Conservation (phyloP, 2,329 filamentous ascomycete species). For the Ophiostoma triangulosporum region DNA sequence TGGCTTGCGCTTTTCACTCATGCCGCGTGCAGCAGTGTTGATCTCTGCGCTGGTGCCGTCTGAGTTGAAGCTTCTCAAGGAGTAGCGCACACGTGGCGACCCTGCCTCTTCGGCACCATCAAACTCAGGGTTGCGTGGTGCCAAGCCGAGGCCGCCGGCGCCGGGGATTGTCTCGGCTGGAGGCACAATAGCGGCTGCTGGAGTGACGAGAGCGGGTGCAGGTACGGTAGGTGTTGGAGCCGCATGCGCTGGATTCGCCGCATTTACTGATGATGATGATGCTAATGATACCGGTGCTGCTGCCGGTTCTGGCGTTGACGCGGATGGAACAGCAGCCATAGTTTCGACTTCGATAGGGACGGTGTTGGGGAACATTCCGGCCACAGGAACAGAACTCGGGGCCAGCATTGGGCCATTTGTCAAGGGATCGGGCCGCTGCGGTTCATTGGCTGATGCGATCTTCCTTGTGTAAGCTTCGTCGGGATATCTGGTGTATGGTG, state of each 20-base stretch:
- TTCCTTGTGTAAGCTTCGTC: slow-evolving; percentile 54
- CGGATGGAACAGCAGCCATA: not conserved
- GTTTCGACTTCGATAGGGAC: slow-evolving; percentile 7
- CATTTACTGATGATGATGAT: not conserved
- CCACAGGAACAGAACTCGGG: not conserved
- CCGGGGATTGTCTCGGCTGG: slow-evolving; percentile 28
- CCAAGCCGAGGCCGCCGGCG: slow-evolving; percentile 48
- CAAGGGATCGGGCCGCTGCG: slow-evolving; percentile 4
- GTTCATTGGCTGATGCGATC: slow-evolving; percentile 21
- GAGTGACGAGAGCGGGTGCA: not conserved
- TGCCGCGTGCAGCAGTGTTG: slow-evolving; percentile 32
- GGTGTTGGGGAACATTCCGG: not conserved
- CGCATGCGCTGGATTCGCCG: not conserved
- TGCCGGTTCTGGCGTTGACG: slow-evolving; percentile 1
- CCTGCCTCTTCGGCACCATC: slow-evolving; percentile 42
- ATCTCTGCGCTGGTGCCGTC: slow-evolving; percentile 40
- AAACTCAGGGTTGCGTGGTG: slow-evolving; percentile 49
- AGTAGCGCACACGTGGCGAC: slow-evolving; percentile 36
- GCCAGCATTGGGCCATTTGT: not conserved
- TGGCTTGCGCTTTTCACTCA: slow-evolving; percentile 37
- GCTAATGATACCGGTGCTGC: not conserved
- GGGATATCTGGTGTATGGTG: slow-evolving; percentile 82
- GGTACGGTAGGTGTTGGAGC: not conserved
- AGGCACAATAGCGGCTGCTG: not conserved
- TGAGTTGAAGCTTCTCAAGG: slow-evolving; percentile 35